phyloP scores from a whole-genome alignment of 2,329 filamentous ascomycete genomes.

The Geoglossum cookeanum region DNA sequence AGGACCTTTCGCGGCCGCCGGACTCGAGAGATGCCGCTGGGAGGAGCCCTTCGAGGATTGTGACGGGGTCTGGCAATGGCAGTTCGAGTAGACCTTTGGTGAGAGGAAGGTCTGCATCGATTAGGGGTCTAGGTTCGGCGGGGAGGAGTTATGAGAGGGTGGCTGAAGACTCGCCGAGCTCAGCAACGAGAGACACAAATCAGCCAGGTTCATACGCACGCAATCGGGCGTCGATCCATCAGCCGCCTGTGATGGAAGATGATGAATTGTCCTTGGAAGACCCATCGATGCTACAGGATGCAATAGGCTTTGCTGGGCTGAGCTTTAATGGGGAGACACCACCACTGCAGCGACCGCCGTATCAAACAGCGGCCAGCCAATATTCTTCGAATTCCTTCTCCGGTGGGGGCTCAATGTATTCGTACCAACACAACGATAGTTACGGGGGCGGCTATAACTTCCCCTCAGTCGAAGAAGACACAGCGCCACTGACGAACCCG shows the following conservation, averaged over 20 bases:
- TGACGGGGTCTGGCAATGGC: conserved; percentile 11
- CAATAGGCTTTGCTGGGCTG: conserved; percentile 28
- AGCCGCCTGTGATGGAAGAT: conserved; percentile 16
- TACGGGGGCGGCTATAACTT: conserved; percentile 34
- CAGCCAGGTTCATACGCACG: conserved; percentile 18
- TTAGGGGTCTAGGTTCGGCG: conserved; percentile 22
- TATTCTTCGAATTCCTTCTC: conserved; percentile 23
- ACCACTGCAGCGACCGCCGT: conserved; percentile 10
- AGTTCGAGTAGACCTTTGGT: conserved; percentile 26
- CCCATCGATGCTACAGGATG: conserved; percentile 27
- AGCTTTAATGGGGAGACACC: conserved; percentile 22
- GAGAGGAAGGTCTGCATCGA: conserved; percentile 21
- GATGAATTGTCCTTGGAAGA: conserved; percentile 26
- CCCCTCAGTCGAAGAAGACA: conserved; percentile 35
- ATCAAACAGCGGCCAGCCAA: conserved; percentile 28
- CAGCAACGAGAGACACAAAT: conserved; percentile 13
- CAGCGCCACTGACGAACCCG: conserved; percentile 38
- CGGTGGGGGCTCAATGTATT: conserved; percentile 15
- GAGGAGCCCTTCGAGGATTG: conserved; percentile 14
- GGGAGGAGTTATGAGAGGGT: conserved; percentile 33
- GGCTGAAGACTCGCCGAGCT: conserved; percentile 31
- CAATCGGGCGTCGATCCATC: conserved; percentile 16
- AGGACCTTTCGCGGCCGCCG: conserved; percentile 33
- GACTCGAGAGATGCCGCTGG: conserved; percentile 15
- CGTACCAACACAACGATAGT: conserved; percentile 30